These are phyloP conservation scores for Dipteronia sinensis DNA, from an alignment of 345 rosid genomes.

Conservation along the genomic window DNA sequence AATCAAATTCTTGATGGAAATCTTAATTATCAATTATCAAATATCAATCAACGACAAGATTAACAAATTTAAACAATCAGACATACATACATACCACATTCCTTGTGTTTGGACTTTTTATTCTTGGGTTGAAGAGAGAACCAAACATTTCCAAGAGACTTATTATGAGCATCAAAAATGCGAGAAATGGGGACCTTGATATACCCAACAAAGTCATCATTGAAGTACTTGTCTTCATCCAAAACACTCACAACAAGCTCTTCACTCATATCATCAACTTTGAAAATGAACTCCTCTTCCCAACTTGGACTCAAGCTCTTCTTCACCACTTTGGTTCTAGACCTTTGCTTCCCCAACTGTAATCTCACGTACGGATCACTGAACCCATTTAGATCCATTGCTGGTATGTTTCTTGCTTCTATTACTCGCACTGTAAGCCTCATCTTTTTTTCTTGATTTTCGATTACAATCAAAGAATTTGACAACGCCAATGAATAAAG, in stretches of 20 bases:
- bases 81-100: constrained; percentile 57
- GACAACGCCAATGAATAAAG: not conserved
- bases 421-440: constrained; percentile 73
- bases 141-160: constrained; percentile 82
- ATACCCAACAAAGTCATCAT: constrained; percentile 82
- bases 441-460: constrained; percentile 35
- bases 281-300: constrained; percentile 88
- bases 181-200: constrained; percentile 61
- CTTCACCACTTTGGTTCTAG: constrained; percentile 81
- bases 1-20: too few species aligned
- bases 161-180: constrained; percentile 74
- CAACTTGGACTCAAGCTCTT: constrained; percentile 86
- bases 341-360: constrained; percentile 75
- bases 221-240: constrained; percentile 90
- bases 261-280: constrained; percentile 90
- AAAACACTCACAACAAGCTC: constrained; percentile 75
- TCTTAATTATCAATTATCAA: too few species aligned
- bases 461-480: not conserved
- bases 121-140: constrained; percentile 75
- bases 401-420: constrained; percentile 86
- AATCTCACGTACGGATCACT: constrained; percentile 93
- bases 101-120: constrained; percentile 74
- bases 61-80: too few species aligned
- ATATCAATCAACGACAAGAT: too few species aligned
- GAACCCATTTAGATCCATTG: constrained; percentile 84